Evolutionary conservation across 2,329 filamentous ascomycete genomes (phyloP), one percentile per base, ranked within the genome.

Genomic region (Fusarium camptoceras): DNA sequence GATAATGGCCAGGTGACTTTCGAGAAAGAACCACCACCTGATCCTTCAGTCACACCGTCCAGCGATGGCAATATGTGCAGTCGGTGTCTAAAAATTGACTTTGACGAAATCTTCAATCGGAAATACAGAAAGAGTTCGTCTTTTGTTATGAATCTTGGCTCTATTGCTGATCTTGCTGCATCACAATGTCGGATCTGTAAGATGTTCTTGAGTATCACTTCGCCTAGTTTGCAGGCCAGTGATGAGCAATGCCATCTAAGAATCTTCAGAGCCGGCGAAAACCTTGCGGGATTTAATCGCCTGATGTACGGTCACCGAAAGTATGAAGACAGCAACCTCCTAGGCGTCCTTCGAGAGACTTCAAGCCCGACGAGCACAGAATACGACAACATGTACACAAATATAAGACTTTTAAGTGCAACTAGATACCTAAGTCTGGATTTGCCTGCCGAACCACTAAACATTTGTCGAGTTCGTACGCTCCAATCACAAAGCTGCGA

Each of bases 261-360:
- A n/a, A 6, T n/a, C 1, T 37, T 37, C 34, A n/a, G 34, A 11
- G 16, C 34, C 11, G n/a, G 18, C 9, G 11, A 1, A 0, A 37
- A 16, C 34, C 34, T 37, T 3, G n/a, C 34, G 9, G 1, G 9
- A 10, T 37, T 37, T 9, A 18, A 6, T 18, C 2, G 2, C 31
- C n/a, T n/a, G n/a, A n/a, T n/a, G n/a, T n/a, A n/a, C n/a, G 1
- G 16, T 18, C 0, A 2, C 16, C 31, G 0, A 10, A 18, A 18
- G 10, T 18, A 34, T 10, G 5, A 37, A n/a, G 34, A 37, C 34
- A 37, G 11, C 4, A 37, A 37, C 5, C 34, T 37, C 16, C 34
- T 37, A 4, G 34, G 34, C 16, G 16, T 37, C 16, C 1, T 11
- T 37, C 34, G 16, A 37, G 16, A 11, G 5, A 11, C 8, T 0